These are phyloP conservation scores for Trichophaea hybrida DNA, from an alignment of 2,329 filamentous ascomycete species.

Conservation along the genomic window DNA sequence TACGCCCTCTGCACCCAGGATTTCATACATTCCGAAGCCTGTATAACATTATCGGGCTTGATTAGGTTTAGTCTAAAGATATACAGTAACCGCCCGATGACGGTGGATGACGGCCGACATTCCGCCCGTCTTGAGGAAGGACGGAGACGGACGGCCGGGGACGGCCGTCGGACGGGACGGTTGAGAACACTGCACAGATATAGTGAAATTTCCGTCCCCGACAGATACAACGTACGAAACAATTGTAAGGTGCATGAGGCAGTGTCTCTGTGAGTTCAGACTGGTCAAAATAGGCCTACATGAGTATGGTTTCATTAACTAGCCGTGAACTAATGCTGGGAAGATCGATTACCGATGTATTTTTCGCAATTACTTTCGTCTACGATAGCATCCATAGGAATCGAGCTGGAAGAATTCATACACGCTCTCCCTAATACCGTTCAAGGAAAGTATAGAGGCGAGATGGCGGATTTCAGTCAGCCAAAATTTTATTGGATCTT, in stretches of 20 bases:
- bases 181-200: too few relatives aligned
- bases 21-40: too few relatives aligned
- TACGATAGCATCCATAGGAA: not conserved
- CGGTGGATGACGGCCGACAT: too few relatives aligned
- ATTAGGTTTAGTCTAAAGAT: too few relatives aligned
- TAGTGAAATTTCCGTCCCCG: not conserved
- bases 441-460: not conserved
- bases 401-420: not conserved
- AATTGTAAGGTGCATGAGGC: not conserved
- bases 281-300: too few relatives aligned
- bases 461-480: not conserved
- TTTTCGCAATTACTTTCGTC: not conserved
- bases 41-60: too few relatives aligned
- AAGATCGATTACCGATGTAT: not conserved
- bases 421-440: not conserved
- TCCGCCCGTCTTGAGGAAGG: too few relatives aligned
- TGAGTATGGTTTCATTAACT: too few relatives aligned
- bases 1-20: too few relatives aligned
- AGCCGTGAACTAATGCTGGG: not conserved
- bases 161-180: too few relatives aligned
- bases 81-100: too few relatives aligned
- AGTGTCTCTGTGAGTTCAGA: not conserved
- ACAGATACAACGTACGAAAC: not conserved
- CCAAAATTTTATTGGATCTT: not conserved
- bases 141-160: too few relatives aligned